phyloP scores from a whole-genome alignment of 768 basidiomycete species.

The Tylopilus subfusipes region DNA sequence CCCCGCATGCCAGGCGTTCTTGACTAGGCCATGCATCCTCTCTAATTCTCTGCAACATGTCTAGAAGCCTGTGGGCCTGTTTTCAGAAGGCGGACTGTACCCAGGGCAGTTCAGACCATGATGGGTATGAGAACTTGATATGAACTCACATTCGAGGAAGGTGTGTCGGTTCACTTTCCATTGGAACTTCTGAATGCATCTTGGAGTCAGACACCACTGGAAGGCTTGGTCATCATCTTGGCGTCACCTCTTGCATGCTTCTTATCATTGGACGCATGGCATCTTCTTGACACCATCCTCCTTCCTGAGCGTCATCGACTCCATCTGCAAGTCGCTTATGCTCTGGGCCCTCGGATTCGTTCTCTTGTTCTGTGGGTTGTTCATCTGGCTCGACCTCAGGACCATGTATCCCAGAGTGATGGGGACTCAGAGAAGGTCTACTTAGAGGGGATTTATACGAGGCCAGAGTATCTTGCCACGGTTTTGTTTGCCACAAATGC shows the following conservation, averaged over 20 bases:
- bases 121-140: too few species aligned
- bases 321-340: slow-evolving; percentile 61
- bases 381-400: slow-evolving; percentile 62
- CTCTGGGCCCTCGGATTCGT: slow-evolving; percentile 61
- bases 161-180: slow-evolving; percentile 18
- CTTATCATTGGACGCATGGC: slow-evolving; percentile 58
- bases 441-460: slow-evolving; percentile 50
- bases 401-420: slow-evolving; percentile 62
- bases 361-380: slow-evolving; percentile 55
- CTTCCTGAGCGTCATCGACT: slow-evolving; percentile 53
- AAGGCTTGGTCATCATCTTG: slow-evolving; percentile 56
- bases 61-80: slow-evolving; percentile 1
- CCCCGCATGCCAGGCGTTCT: neutral
- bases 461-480: slow-evolving; percentile 46
- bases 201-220: slow-evolving; percentile 46
- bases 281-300: slow-evolving; percentile 63
- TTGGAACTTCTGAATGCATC: neutral
- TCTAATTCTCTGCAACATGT: slow-evolving; percentile 7
- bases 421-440: slow-evolving; percentile 68
- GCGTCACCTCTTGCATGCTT: slow-evolving; percentile 54
- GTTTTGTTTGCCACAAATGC: slow-evolving; percentile 47
- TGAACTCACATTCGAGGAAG: slow-evolving; percentile 48
- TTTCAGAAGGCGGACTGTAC: neutral
- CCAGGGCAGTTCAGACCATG: neutral
- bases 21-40: too few species aligned